Percentiles rank a stretch among this genome's conserved stretches.
These are phyloP conservation scores for Didymella segeticola DNA, from an alignment of 2,329 filamentous ascomycete genomes.

Conservation along the genomic window DNA sequence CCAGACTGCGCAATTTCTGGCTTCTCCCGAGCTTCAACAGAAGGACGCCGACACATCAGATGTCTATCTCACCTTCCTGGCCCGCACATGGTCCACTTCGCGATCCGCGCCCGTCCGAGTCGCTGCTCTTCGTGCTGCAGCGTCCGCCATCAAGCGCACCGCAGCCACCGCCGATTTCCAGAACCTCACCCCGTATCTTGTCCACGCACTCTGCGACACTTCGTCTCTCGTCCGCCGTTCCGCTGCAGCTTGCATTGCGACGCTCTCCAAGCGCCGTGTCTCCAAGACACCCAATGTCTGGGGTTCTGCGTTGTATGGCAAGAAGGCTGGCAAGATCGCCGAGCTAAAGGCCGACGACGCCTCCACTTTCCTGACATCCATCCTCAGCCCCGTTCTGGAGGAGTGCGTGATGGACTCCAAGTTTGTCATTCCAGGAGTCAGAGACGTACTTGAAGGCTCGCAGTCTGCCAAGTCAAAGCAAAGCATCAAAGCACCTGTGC, in stretches of 20 bases:
- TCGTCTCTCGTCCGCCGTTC: slow-evolving; percentile 78
- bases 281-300: slow-evolving; percentile 26
- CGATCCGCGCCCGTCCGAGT: slow-evolving; percentile 73
- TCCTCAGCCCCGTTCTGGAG: slow-evolving; percentile 78
- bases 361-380: slow-evolving; percentile 64
- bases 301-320: slow-evolving; percentile 65
- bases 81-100: slow-evolving; percentile 74
- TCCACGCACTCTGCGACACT: slow-evolving; percentile 76
- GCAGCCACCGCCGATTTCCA: slow-evolving; percentile 71
- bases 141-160: slow-evolving; percentile 28
- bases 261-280: slow-evolving; percentile 27
- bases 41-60: slow-evolving; percentile 64
- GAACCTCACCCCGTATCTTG: slow-evolving; percentile 78
- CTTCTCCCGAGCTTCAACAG: slow-evolving; percentile 62
- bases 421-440: slow-evolving; percentile 71
- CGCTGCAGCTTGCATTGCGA: slow-evolving; percentile 68
- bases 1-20: slow-evolving; percentile 55
- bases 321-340: slow-evolving; percentile 56
- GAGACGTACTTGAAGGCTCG: slow-evolving; percentile 64
- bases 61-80: slow-evolving; percentile 77
- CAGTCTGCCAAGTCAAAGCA: slow-evolving; percentile 38
- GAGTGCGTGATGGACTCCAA: slow-evolving; percentile 83
- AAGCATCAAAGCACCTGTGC: slow-evolving; percentile 64
- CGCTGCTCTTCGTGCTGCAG: slow-evolving; percentile 69
- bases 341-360: slow-evolving; percentile 66